Evolutionary conservation across 345 rosid species (phyloP).

Genomic region (Lenwebbia sp.): DNA sequence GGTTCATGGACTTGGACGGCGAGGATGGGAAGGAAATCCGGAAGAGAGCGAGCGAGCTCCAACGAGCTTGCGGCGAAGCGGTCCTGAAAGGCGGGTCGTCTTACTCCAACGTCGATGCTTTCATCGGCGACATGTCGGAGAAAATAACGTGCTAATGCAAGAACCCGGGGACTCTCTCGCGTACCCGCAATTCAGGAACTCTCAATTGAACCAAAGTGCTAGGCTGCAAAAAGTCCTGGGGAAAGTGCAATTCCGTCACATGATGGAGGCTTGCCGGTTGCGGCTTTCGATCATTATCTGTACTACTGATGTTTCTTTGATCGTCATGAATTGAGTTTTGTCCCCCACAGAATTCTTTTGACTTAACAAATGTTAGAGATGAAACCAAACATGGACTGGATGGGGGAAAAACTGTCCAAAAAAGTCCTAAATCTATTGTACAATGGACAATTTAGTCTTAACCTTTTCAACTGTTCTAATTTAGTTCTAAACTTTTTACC

Average conservation of each 20-base stretch:
- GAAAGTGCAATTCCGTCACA: neutral
- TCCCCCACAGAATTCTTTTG: neutral
- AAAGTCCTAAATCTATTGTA: too few species aligned
- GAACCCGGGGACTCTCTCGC: neutral
- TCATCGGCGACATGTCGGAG: neutral
- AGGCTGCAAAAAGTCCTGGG: neutral
- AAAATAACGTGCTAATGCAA: neutral
- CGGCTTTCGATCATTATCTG: neutral
- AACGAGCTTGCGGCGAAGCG: constrained; percentile 6
- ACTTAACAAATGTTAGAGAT: neutral
- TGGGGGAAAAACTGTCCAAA: too few species aligned
- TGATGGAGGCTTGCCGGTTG: neutral
- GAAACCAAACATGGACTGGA: neutral
- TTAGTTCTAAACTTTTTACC: too few species aligned
- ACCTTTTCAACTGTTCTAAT: too few species aligned
- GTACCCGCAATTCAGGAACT: neutral
- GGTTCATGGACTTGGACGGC: constrained; percentile 1
- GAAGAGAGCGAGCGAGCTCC: neutral
- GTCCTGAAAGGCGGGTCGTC: constrained; percentile 35
- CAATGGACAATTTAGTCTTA: too few species aligned
- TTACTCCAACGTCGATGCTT: neutral
- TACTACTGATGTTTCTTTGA: neutral
- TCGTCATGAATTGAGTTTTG: neutral
- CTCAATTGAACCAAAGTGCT: neutral
- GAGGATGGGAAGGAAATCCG: constrained; percentile 6